Base-by-base conservation (phyloP, 2,329 filamentous ascomycete genomes). In the Plenodomus biglobosus region DNA sequence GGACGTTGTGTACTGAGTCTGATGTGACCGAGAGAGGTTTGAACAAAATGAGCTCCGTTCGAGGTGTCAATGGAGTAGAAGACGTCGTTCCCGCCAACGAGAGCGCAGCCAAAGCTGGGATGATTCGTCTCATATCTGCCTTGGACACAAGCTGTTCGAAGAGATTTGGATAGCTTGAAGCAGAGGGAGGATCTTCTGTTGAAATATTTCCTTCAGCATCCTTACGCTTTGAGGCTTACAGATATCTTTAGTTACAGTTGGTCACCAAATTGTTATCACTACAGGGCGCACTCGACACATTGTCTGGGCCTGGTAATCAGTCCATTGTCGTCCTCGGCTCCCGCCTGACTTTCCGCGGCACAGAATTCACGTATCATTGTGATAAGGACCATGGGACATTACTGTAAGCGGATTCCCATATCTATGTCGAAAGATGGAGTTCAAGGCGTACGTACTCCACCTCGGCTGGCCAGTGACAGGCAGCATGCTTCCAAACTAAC, bases 1-100 rank as follows among this genome's bases (percentile, higher is more conserved):
- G 73, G 22, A 80, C 67, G 55, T 81, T 81, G 56, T 80, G 76
- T 50, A 80, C 56, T 0, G 73, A 75, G 48, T 73, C 71, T 0
- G 69, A 52, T 1, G 65, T 72, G 21, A 76, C 65, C 7, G 37
- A 48, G 7, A 69, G 52, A 6, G 68, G 69, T 15, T 66, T 67
- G 44, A 66, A 66, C 37, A 73, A 65, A 20, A 70, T 43, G 21
- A 64, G 34, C 1, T 68, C 58, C 15, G 64, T 61, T 16, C 53
- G 59, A 49, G 55, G 24, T 8, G 38, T 38, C 8, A 64, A 41
- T 27, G 60, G 62, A 45, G 48, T 48, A 38, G 62, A 53, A 20
- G 65, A 37, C 38, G 49, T 52, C 8, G 49, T 42, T n/a, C 50
- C 53, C 40, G 63, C 58, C 44, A 68, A 52, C n/a, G 57, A 62